Evolutionary conservation across 768 basidiomycete genomes (phyloP).

Genomic region (Panaeolus papilionaceus): DNA sequence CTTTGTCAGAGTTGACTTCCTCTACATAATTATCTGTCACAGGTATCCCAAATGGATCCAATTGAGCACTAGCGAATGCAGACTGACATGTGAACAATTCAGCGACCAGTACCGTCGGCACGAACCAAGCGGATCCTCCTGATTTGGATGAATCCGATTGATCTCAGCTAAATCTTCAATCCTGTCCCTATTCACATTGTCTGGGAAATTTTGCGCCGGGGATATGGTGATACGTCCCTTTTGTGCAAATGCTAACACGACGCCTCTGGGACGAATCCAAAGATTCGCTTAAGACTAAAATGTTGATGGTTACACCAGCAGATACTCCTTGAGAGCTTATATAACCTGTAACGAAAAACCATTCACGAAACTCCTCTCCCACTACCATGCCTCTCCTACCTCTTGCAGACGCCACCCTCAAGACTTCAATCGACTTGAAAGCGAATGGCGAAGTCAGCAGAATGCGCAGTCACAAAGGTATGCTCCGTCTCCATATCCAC

Average conservation of each 20-base stretch:
- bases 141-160: constrained; percentile 9
- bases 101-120: constrained; percentile 14
- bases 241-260: constrained; percentile 26
- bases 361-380: constrained; percentile 32
- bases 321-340: constrained; percentile 34
- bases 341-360: constrained; percentile 37
- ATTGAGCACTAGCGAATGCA: neutral
- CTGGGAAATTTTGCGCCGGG: constrained; percentile 29
- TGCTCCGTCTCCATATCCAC: constrained; percentile 12
- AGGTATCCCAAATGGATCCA: constrained; percentile 10
- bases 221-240: constrained; percentile 27
- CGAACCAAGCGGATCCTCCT: constrained; percentile 14
- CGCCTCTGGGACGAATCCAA: constrained; percentile 21
- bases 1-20: constrained; percentile 8
- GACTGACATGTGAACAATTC: constrained; percentile 13
- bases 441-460: constrained; percentile 49
- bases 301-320: constrained; percentile 32
- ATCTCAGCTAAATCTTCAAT: neutral
- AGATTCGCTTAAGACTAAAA: constrained; percentile 26
- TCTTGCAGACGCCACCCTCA: constrained; percentile 33
- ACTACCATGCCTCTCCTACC: constrained; percentile 35
- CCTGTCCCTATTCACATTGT: constrained; percentile 17
- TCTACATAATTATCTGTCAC: constrained; percentile 8
- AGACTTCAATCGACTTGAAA: constrained; percentile 42
- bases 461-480: constrained; percentile 51